Evolutionary conservation across 1,284 basidiomycete genomes (phyloP), one percentile per base, ranked within the genome.

Genomic region (Fistulina hepatica): DNA sequence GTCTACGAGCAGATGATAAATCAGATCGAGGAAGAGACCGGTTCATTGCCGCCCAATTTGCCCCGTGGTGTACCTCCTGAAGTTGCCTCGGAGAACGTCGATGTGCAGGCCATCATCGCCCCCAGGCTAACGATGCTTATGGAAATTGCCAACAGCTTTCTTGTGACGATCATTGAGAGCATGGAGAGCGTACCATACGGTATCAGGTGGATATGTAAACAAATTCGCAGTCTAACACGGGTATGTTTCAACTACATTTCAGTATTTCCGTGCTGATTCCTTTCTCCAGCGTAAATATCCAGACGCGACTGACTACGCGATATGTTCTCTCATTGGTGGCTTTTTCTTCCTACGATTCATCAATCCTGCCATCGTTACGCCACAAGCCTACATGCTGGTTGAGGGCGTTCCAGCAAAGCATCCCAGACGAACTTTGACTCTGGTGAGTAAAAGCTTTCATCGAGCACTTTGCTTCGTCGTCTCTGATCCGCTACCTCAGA

Each of bases 321-420:
- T 98, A 42, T 97, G 93, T 58, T 97, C 93, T 5, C 73, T 99
- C 40, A 98, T 99, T 51, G 95, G 95, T 39, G 94, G 94, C 15
- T 98, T 98, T 69, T 99, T 98, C 74, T 98, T 98, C 73, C 76
- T 99, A 43, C 88, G 95, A 10, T 99, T 98, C 64, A 97, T 99
- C 68, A 99, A 99, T 55, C 95, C 95, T 3, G 95, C 95, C n/a
- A 92, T 99, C 47, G 95, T 99, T 41, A 97, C 95, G 2, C 95
- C 95, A 0, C 95, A 99, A 58, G 94, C 95, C 16, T 98, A 98
- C 60, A 97, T 98, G 94, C 77, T 99, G 34, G 93, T 98, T 26
- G 93, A 97, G 54, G 89, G 86, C 33, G 84, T 94, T 15, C 95
- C 95, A 0, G 92, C 95, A 7, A 97, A 97, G 61, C 91, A 97